These are phyloP conservation scores for Naganishia kalamii DNA, from an alignment of 768 basidiomycete species.

Conservation along the genomic window DNA sequence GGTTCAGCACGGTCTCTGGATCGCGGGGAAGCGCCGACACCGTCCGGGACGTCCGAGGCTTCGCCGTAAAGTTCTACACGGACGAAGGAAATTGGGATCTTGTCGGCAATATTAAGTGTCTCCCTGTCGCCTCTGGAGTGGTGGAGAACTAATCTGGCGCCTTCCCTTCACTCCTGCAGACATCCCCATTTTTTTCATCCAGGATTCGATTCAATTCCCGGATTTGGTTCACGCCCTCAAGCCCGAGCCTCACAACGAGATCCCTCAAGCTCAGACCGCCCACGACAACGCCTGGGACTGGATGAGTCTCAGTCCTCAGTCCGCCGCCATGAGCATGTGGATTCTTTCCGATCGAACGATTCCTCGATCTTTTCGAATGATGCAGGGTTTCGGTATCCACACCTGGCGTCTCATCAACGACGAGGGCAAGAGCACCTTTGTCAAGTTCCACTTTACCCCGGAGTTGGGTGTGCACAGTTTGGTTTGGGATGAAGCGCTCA, in stretches of 20 bases:
- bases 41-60: slow-evolving; percentile 77
- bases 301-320: slow-evolving; percentile 62
- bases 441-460: slow-evolving; percentile 82
- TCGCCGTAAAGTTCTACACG: slow-evolving; percentile 77
- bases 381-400: slow-evolving; percentile 78
- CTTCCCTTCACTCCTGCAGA: slow-evolving; percentile 27
- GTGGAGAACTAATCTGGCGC: not conserved
- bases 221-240: slow-evolving; percentile 82
- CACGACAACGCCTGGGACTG: slow-evolving; percentile 90
- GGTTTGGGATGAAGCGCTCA: slow-evolving; percentile 84
- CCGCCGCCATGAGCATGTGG: slow-evolving; percentile 55
- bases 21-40: slow-evolving; percentile 71
- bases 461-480: slow-evolving; percentile 77
- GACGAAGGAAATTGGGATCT: slow-evolving; percentile 73
- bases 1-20: slow-evolving; percentile 82
- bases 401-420: slow-evolving; percentile 69
- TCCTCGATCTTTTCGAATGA: slow-evolving; percentile 76
- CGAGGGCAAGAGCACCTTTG: slow-evolving; percentile 64
- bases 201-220: slow-evolving; percentile 73
- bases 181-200: slow-evolving; percentile 48
- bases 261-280: slow-evolving; percentile 48
- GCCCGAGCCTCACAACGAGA: slow-evolving; percentile 77
- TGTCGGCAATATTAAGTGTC: slow-evolving; percentile 50
- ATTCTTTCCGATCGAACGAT: slow-evolving; percentile 77
- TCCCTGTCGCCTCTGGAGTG: not conserved